Base-by-base conservation (phyloP, 768 basidiomycete species). In the Suillus cothurnatus region DNA sequence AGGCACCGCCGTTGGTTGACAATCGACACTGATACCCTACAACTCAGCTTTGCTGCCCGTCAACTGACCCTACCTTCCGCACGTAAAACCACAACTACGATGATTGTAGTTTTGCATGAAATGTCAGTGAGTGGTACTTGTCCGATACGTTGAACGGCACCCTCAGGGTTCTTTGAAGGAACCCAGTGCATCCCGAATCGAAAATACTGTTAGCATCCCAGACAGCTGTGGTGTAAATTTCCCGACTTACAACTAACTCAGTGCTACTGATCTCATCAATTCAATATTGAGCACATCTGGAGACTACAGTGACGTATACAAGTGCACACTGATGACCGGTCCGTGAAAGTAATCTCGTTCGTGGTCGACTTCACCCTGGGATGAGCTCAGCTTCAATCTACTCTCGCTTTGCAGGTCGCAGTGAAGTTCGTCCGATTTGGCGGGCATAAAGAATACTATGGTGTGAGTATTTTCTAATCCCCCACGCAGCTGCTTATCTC, bases 381-480 rank as follows among this genome's bases (percentile, higher is more conserved):
- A 39, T 39, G 26, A 28, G 38, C 38, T 28, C 38, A 58, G 38
- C 26, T 39, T 58, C 17, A 58, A 36, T 14, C 5, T 26, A 17
- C 26, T 7, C 11, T 58, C 8, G 8, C 17, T 58, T 39, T 9
- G 9, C 26, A 58, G 57, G 38, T 58, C 19, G 36, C 36, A 39
- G 57, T 58, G 26, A 58, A 58, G 57, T 39, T 21, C 17, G 15
- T 58, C 9, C 38, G 57, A 28, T 39, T 39, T 39, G 57, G 57
- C 38, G 28, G n/a, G 38, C 57, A 39, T 23, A 17, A 38, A 38
- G 14, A 26, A 9, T 58, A 58, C 38, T 9, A 39, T 17, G 11
- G 21, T 26, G 57, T 58, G 3, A 19, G 57, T 39, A 39, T 39
- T 12, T 58, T 28, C 11, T 19, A 58, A 26, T 8, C 23, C 36